phyloP scores from a whole-genome alignment of 2,329 filamentous ascomycete species.

The Fusarium solani-melongenae region DNA sequence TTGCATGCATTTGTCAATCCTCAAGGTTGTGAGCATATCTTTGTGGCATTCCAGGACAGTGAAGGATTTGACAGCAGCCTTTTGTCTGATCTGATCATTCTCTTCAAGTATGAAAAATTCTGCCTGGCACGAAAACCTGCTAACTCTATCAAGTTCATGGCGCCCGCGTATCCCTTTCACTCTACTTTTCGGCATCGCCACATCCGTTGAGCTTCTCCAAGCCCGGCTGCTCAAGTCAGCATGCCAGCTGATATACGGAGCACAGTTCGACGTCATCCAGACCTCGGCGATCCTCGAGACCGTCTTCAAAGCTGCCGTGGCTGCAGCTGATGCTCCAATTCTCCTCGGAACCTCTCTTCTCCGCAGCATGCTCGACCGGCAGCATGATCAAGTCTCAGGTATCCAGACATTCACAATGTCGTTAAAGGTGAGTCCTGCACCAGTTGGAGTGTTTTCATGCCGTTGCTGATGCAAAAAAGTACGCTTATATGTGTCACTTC shows the following conservation, averaged over 20 bases:
- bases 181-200: constrained; percentile 82
- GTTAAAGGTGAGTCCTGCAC: constrained; percentile 64
- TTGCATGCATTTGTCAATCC: constrained; percentile 69
- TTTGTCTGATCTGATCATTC: constrained; percentile 76
- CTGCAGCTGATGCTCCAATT: constrained; percentile 65
- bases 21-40: constrained; percentile 67
- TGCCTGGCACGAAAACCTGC: background rate
- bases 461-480: constrained; percentile 58
- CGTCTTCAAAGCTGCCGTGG: constrained; percentile 74
- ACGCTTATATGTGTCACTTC: constrained; percentile 88
- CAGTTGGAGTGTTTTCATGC: background rate
- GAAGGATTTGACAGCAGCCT: constrained; percentile 81
- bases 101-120: constrained; percentile 68
- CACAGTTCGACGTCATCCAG: constrained; percentile 82
- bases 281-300: constrained; percentile 77
- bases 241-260: constrained; percentile 74
- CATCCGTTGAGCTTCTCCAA: constrained; percentile 83
- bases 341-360: constrained; percentile 73
- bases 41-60: constrained; percentile 82
- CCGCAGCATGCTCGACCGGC: constrained; percentile 73
- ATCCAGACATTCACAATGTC: constrained; percentile 78
- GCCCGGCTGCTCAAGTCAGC: constrained; percentile 77
- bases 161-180: constrained; percentile 80
- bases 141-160: constrained; percentile 67
- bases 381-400: constrained; percentile 81